A percentile compares a stretch with the other conserved stretches of the same genome.
Conservation (phyloP, 176 grass and related monocot species). For the Hyparrhenia diplandra region DNA sequence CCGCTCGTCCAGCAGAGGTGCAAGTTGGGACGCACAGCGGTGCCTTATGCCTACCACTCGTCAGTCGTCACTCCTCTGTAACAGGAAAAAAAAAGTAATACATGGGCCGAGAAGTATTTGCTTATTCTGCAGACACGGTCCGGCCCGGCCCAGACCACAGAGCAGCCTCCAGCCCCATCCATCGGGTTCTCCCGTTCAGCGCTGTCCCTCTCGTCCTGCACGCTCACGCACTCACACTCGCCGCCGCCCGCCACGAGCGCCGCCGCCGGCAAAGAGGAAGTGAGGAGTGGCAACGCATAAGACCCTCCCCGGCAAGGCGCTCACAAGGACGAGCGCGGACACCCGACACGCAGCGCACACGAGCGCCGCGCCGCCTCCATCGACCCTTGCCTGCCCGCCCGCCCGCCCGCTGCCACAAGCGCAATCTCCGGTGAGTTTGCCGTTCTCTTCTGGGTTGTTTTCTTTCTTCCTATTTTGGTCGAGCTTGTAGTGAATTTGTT, state of each 20-base stretch:
- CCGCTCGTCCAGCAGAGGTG: neutral
- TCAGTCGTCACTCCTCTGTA: neutral
- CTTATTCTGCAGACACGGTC: neutral
- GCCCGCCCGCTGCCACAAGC: neutral
- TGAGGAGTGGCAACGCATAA: neutral
- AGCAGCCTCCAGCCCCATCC: too few relatives aligned
- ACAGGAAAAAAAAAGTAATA: too few relatives aligned
- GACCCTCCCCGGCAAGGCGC: neutral
- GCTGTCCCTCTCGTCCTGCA: neutral
- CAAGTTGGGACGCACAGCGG: too few relatives aligned
- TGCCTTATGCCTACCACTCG: too few relatives aligned
- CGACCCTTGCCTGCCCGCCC: too few relatives aligned
- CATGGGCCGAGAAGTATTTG: neutral
- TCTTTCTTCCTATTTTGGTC: neutral
- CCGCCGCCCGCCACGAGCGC: neutral
- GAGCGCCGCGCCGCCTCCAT: neutral
- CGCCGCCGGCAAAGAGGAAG: too few relatives aligned
- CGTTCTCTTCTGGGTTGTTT: neutral
- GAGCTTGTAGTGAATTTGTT: neutral
- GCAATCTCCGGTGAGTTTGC: neutral
- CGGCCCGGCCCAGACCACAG: neutral
- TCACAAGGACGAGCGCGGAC: neutral
- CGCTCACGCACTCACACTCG: too few relatives aligned
- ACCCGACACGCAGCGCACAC: neutral
- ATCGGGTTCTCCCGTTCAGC: neutral